Evolutionary conservation across 83 land plant species (phyloP), one percentile per base, ranked within the genome.

Genomic region (Thuja plicata): DNA sequence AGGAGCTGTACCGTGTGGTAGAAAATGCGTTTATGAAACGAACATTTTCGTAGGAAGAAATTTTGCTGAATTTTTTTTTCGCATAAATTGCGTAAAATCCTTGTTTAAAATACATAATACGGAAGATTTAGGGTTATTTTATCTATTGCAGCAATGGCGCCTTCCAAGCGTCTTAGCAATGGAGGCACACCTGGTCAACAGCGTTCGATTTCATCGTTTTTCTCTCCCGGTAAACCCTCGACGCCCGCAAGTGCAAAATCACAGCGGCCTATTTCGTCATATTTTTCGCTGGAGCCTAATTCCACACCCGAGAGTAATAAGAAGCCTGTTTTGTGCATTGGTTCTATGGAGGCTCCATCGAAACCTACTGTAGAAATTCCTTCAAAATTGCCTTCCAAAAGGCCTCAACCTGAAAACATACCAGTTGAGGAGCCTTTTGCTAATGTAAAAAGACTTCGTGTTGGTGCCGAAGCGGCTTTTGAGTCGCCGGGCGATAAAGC

Each of bases 181-280:
- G 95, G 97, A 35, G 89, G 94, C n/a, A 94, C 92, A 32, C 92
- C 94, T 21, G 92, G 91, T 86, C 94, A 89, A 62, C 98, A 95
- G 74, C 91, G 96, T 77, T 92, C 94, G 43, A 96, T 95, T 84
- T 92, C 95, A 76, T 81, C 95, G 50, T 96, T 96, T 93, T 96
- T 96, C 91, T 34, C 94, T 86, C 85, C 93, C 91, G 86, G 88
- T 50, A 88, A 84, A 38, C 19, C 70, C 40, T 88, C 89, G 24
- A 60, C 85, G 11, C 85, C 85, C n/a, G 54, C 85, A 46, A 46
- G 16, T 27, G 30, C 35, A 83, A 83, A 83, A 83, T 83, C 85
- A 30, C 85, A 83, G 85, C 85, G 85, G 48, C 48, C 85, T 30
- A 83, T 83, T 83, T 83, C 85, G 30, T 83, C 85, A 1, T 83